phyloP scores from a whole-genome alignment of 2,329 filamentous ascomycete species.

The Rosellinia necatrix region DNA sequence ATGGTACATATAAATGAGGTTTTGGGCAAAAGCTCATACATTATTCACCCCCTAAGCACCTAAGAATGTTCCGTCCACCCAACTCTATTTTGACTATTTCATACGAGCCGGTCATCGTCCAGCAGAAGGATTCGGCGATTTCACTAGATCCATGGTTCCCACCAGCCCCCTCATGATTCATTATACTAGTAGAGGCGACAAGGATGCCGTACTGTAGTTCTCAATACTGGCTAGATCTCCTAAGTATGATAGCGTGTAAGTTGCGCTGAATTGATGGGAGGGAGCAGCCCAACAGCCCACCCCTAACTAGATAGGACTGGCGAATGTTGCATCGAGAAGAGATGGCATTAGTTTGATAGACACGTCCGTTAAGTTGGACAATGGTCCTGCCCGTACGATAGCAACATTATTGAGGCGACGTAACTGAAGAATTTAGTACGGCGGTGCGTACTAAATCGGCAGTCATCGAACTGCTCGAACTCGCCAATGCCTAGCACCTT shows the following conservation, averaged over 20 bases:
- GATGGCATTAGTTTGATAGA: slow-evolving; percentile 99
- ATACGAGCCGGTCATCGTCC: slow-evolving; percentile 44
- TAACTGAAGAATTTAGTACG: background rate
- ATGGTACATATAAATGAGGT: slow-evolving; percentile 37
- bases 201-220: slow-evolving; percentile 77
- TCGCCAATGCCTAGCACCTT: slow-evolving; percentile 93
- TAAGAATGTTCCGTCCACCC: slow-evolving; percentile 37
- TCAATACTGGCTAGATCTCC: background rate
- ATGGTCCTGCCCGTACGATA: slow-evolving; percentile 78
- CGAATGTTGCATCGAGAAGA: slow-evolving; percentile 99
- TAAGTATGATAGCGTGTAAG: background rate
- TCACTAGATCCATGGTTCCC: slow-evolving; percentile 99
- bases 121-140: slow-evolving; percentile 99
- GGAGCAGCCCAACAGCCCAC: slow-evolving; percentile 99
- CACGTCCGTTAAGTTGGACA: slow-evolving; percentile 97
- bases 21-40: slow-evolving; percentile 31
- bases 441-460: slow-evolving; percentile 73
- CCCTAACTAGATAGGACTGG: slow-evolving; percentile 97
- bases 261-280: slow-evolving; percentile 92
- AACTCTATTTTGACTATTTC: slow-evolving; percentile 7
- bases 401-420: background rate
- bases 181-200: slow-evolving; percentile 98
- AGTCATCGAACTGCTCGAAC: slow-evolving; percentile 99
- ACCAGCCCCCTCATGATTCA: slow-evolving; percentile 99
- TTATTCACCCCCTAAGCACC: slow-evolving; percentile 40